phyloP scores from a whole-genome alignment of 345 rosid species.

The Rhodamnia rubescens region DNA sequence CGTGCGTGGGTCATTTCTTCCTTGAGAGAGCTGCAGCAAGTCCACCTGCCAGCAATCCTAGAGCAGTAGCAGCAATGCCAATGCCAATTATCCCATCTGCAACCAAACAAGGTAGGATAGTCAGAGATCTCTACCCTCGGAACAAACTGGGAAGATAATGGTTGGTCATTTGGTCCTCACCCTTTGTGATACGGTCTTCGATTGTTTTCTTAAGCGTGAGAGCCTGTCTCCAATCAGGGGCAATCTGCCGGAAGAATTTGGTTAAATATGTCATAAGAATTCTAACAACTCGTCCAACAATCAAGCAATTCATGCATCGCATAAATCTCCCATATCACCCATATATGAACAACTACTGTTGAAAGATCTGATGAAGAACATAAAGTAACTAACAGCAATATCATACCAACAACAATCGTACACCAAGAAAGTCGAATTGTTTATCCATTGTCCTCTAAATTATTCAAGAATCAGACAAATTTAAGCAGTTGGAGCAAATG shows the following conservation, averaged over 20 bases:
- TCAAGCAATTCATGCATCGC: neutral
- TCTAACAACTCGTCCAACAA: neutral
- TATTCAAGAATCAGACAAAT: neutral
- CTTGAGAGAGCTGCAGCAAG: conserved; percentile 60
- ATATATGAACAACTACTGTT: neutral
- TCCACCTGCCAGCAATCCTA: conserved; percentile 61
- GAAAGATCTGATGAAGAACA: neutral
- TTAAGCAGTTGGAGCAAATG: neutral
- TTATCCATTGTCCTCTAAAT: neutral
- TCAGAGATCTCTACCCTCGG: neutral
- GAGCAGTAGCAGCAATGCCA: conserved; percentile 72
- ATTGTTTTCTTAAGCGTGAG: conserved; percentile 42
- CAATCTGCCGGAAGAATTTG: conserved; percentile 23
- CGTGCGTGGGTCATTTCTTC: conserved; percentile 24
- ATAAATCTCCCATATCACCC: neutral
- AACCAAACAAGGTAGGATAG: neutral
- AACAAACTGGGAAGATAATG: neutral
- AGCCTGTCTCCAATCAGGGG: conserved; percentile 75
- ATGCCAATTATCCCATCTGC: conserved; percentile 84
- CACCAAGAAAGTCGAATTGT: neutral
- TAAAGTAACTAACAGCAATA: neutral
- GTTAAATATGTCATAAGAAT: neutral
- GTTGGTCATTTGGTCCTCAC: conserved; percentile 8
- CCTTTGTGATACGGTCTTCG: conserved; percentile 57
- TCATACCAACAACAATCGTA: neutral